phyloP scores from a whole-genome alignment of 192 early-diverging fungal genomes.

The Rhizoclosmatium sp. region DNA sequence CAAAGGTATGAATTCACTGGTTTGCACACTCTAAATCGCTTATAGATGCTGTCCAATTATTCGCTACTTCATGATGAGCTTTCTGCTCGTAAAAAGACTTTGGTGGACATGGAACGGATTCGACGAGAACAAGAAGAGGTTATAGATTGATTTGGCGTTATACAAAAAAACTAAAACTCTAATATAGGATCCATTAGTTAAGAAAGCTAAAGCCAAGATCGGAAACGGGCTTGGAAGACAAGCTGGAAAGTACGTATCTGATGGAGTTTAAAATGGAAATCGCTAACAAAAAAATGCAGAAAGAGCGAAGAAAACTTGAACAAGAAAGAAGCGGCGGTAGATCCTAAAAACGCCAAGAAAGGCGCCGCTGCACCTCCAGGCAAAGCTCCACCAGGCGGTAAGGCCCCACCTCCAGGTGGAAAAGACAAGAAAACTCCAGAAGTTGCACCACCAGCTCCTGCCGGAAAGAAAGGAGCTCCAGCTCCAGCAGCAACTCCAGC shows the following conservation, averaged over 20 bases:
- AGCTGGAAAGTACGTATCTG: conserved; percentile 19
- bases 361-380: not conserved
- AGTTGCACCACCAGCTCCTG: conserved; percentile 3
- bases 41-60: conserved; percentile 53
- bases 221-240: conserved; percentile 30
- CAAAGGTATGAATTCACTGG: conserved; percentile 44
- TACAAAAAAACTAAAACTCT: not conserved
- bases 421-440: conserved; percentile 43
- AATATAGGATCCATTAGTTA: conserved; percentile 46
- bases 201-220: conserved; percentile 46
- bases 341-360: conserved; percentile 29
- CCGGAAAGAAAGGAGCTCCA: conserved; percentile 33
- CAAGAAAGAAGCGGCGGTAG: conserved; percentile 17
- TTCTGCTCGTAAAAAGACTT: conserved; percentile 43
- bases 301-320: conserved; percentile 46
- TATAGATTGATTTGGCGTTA: not conserved
- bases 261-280: not conserved
- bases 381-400: not conserved
- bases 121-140: conserved; percentile 60
- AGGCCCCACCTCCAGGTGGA: conserved; percentile 22
- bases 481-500: conserved; percentile 27
- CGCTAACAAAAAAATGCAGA: conserved; percentile 5
- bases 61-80: conserved; percentile 53
- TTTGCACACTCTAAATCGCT: not conserved
- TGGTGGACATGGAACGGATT: conserved; percentile 55